Percentiles rank a stretch among this genome's conserved stretches.
These are phyloP conservation scores for Cylindrotheca closterium DNA, from an alignment of 108 stramenopile genomes.

Conservation along the genomic window DNA sequence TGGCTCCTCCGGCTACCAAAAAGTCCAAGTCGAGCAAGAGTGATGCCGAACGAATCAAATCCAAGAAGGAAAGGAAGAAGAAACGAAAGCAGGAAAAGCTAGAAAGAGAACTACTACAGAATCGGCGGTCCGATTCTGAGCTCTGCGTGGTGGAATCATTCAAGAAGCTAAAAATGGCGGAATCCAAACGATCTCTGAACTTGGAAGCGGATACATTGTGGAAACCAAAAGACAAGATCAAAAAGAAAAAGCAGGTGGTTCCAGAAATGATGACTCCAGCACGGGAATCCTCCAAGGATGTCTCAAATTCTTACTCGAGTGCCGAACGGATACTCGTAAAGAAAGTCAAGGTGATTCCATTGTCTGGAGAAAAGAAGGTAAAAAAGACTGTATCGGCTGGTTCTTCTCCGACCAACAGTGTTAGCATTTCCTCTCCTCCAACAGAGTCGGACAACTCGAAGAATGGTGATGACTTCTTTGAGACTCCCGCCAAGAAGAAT, in stretches of 20 bases:
- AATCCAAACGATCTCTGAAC: not conserved
- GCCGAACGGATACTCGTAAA: not conserved
- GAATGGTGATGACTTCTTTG: too few species aligned
- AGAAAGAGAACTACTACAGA: too few species aligned
- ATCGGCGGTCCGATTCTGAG: too few species aligned
- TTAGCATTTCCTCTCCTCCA: too few species aligned
- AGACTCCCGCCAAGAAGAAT: too few species aligned
- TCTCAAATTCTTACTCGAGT: not conserved
- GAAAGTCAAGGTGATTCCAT: not conserved
- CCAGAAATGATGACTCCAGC: not conserved
- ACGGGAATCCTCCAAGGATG: not conserved
- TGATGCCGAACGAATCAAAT: not conserved
- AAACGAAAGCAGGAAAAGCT: not conserved
- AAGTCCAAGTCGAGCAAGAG: too few species aligned
- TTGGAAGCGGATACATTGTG: not conserved
- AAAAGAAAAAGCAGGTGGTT: not conserved
- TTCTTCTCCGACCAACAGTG: too few species aligned
- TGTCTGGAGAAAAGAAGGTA: too few species aligned
- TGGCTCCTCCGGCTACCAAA: slow-evolving; percentile 7
- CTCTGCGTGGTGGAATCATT: too few species aligned
- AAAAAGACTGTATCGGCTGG: not conserved
- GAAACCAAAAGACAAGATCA: not conserved
- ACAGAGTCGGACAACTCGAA: too few species aligned
- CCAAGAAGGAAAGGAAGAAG: slow-evolving; percentile 3
- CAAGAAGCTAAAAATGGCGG: too few species aligned